Conservation (phyloP, 495 filamentous ascomycete genomes). For the Penicillium malachiteum region DNA sequence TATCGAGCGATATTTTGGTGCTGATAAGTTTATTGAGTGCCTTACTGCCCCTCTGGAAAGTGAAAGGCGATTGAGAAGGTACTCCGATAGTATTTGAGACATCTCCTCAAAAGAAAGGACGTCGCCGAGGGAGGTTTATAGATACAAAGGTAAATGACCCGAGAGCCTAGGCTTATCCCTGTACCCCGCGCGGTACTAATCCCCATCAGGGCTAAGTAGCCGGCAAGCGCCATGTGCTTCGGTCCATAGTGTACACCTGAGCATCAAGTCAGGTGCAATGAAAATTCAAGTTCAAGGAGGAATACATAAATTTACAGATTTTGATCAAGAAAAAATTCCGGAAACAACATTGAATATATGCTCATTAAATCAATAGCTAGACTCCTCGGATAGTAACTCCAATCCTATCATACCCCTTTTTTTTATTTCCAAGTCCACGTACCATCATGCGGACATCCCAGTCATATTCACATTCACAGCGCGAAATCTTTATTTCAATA, state of each 20-base stretch:
- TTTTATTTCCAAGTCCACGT: slow-evolving; percentile 37
- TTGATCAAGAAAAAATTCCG: neutral
- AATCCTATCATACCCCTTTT: slow-evolving; percentile 32
- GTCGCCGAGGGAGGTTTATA: slow-evolving; percentile 15
- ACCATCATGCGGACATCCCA: slow-evolving; percentile 30
- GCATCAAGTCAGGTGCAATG: too few relatives aligned
- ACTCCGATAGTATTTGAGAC: slow-evolving; percentile 8
- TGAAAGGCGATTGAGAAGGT: slow-evolving; percentile 9
- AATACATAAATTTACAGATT: neutral
- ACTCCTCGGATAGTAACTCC: slow-evolving; percentile 34
- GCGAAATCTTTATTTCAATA: slow-evolving; percentile 14
- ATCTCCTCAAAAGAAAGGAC: slow-evolving; percentile 6
- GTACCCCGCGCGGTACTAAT: slow-evolving; percentile 28
- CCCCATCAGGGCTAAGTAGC: slow-evolving; percentile 14
- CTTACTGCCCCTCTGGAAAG: neutral
- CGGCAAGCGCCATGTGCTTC: slow-evolving; percentile 16
- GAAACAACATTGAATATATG: slow-evolving; percentile 1
- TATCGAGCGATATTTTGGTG: neutral
- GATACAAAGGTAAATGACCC: slow-evolving; percentile 10
- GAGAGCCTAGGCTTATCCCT: slow-evolving; percentile 29
- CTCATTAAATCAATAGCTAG: slow-evolving; percentile 27
- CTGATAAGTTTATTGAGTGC: neutral
- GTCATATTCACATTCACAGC: slow-evolving; percentile 26
- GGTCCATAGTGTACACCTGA: too few relatives aligned
- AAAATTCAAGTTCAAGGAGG: too few relatives aligned